A percentile compares a stretch with the other conserved stretches of the same genome.
phyloP scores from a whole-genome alignment of 177 flowering plant genomes.

The Vitis hybrid region DNA sequence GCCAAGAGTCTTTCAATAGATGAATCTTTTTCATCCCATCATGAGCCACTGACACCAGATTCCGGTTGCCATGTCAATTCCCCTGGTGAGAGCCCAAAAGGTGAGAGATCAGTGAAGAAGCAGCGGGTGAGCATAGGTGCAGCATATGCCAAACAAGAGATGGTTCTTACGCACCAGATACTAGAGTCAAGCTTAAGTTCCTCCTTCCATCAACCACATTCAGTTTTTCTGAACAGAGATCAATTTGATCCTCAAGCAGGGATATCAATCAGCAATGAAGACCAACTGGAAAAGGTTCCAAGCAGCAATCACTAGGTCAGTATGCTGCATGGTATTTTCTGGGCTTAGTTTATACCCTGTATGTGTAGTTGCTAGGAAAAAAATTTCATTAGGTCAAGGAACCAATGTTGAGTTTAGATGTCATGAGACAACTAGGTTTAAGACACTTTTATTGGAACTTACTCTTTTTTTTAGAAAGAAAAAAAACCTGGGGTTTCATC shows the following conservation, averaged over 20 bases:
- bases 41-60: conserved; percentile 86
- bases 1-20: conserved; percentile 57
- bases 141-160: conserved; percentile 37
- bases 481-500: not conserved
- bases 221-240: conserved; percentile 37
- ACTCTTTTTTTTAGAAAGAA: not conserved
- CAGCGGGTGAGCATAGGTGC: conserved; percentile 29
- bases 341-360: not conserved
- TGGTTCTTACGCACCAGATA: conserved; percentile 61
- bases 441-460: not conserved
- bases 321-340: conserved; percentile 3
- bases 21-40: conserved; percentile 67
- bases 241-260: conserved; percentile 40
- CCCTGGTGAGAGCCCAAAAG: conserved; percentile 42
- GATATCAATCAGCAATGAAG: conserved; percentile 24
- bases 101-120: conserved; percentile 55
- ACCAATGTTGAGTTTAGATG: conserved; percentile 1
- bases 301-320: conserved; percentile 23
- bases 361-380: not conserved
- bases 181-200: conserved; percentile 64
- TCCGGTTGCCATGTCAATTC: conserved; percentile 53
- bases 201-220: conserved; percentile 38
- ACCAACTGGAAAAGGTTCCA: conserved; percentile 31
- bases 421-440: not conserved
- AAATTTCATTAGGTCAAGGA: not conserved